Conservation (phyloP, 768 basidiomycete genomes). For the Dendrothele bispora region DNA sequence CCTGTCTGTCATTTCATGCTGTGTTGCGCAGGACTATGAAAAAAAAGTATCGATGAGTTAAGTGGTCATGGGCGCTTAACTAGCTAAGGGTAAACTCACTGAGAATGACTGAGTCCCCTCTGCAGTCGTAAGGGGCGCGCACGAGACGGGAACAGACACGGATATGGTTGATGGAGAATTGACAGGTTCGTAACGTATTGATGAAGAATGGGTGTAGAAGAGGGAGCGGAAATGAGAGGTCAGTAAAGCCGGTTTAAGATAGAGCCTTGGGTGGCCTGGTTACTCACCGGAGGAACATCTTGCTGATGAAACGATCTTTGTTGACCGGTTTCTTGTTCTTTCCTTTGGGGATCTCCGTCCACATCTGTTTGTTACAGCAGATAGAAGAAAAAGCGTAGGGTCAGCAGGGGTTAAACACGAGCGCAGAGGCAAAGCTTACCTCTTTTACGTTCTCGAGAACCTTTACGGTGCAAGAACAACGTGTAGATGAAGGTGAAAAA, state of each 20-base stretch:
- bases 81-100: constrained; percentile 74
- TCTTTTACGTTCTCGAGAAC: constrained; percentile 98
- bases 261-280: too few relatives aligned
- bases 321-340: constrained; percentile 99
- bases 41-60: constrained; percentile 32
- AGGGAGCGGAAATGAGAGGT: constrained; percentile 2
- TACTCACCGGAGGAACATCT: constrained; percentile 93
- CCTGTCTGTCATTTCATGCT: too few relatives aligned
- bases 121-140: too few relatives aligned
- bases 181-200: too few relatives aligned
- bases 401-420: too few relatives aligned
- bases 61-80: constrained; percentile 16
- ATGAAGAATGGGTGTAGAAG: constrained; percentile 12
- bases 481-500: too few relatives aligned
- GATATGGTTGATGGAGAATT: too few relatives aligned
- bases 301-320: constrained; percentile 99
- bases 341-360: constrained; percentile 97
- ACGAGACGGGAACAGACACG: too few relatives aligned
- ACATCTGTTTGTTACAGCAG: constrained; percentile 66
- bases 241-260: too few relatives aligned
- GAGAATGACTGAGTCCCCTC: constrained; percentile 96
- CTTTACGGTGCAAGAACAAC: too few relatives aligned
- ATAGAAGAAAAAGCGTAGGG: background rate
- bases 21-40: constrained; percentile 72
- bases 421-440: constrained; percentile 49